Base-by-base conservation (phyloP, 768 basidiomycete genomes). In the Cystobasidium ongulense region DNA sequence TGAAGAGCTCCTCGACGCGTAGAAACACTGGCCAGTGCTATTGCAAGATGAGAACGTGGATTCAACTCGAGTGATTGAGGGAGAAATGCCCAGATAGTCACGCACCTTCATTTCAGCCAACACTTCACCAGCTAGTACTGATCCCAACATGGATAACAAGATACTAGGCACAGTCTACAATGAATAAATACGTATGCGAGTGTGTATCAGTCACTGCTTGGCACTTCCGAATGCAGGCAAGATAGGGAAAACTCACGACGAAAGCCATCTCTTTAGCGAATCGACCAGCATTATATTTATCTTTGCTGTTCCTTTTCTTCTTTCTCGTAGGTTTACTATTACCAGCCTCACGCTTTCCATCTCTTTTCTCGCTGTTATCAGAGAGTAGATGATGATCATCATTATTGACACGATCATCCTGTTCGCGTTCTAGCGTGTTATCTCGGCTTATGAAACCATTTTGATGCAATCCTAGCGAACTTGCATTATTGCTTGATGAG, bases 1-100 rank as follows among this genome's bases (percentile, higher is more conserved):
- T 92, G 77, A 98, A 92, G 70, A 98, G 88, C 80, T 98, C 93
- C 83, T 97, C 89, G 61, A 97, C 87, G 50, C 89, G 86, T 61
- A 84, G 84, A 86, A 99, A 93, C 36, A 94, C 92, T 75, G 83
- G 85, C 93, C 93, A 98, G 70, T 84, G 87, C 91, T 94, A 43
- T 63, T 68, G 75, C 31, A 76, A 73, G 46, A n/a, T 35, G 67
- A 43, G 46, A 29, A 50, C 46, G 7, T 2, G 13, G 71, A 23
- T 10, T 25, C 3, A 31, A 57, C 43, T 11, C 21, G 1, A 25
- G 36, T 23, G 7, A 11, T 23, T n/a, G 1, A 27, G 21, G 11
- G n/a, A 11, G 15, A 17, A 8, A 27, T 27, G 11, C 11, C 17
- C 10, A n/a, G 18, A 36, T 21, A 57, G 68, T 7, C n/a, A 83